phyloP scores from a whole-genome alignment of 179 eudicot genomes.

The Vitellaria paradoxa region DNA sequence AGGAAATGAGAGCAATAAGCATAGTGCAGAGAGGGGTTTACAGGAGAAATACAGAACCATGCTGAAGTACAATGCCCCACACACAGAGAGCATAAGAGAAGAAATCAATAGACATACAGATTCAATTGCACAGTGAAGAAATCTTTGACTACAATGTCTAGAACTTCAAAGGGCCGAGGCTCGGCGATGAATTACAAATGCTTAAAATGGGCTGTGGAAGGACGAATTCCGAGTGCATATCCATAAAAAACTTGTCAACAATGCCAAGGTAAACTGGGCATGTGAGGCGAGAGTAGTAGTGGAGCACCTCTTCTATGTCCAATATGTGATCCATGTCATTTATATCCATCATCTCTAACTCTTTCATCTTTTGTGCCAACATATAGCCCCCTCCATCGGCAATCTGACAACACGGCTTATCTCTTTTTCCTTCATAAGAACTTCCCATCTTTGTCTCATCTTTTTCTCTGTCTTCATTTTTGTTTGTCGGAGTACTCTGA shows the following conservation, averaged over 20 bases:
- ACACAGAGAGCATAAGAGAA: constrained; percentile 7
- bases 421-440: constrained; percentile 4
- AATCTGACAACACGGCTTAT: constrained; percentile 11
- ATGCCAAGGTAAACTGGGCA: constrained; percentile 70
- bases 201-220: constrained; percentile 42
- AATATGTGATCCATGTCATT: constrained; percentile 60
- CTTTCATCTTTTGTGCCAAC: constrained; percentile 67
- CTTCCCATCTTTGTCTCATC: constrained; percentile 13
- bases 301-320: constrained; percentile 82
- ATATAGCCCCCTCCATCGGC: constrained; percentile 24
- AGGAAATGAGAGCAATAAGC: not conserved
- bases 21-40: not conserved
- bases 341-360: constrained; percentile 67
- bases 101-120: constrained; percentile 5
- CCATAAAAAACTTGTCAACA: constrained; percentile 74
- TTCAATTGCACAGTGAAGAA: not conserved
- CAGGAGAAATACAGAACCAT: not conserved
- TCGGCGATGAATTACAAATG: constrained; percentile 38
- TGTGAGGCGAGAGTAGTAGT: constrained; percentile 67
- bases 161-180: constrained; percentile 40
- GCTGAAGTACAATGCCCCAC: not conserved
- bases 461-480: constrained; percentile 8
- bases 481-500: not conserved
- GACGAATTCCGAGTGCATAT: constrained; percentile 60
- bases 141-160: constrained; percentile 10